Conservation (phyloP, 2,329 filamentous ascomycete species). For the Colletotrichum sp. region DNA sequence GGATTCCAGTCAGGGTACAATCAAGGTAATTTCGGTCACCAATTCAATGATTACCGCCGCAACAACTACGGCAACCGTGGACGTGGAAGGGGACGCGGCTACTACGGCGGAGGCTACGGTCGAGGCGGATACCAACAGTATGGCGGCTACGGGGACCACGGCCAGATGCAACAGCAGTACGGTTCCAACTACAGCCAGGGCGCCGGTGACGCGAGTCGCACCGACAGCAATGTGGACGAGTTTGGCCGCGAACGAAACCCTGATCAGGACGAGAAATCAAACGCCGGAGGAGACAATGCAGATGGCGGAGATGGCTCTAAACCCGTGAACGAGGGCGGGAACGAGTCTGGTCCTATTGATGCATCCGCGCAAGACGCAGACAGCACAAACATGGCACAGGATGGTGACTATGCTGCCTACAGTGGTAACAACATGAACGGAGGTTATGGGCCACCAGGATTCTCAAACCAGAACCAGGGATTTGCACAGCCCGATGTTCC, state of each 20-base stretch:
- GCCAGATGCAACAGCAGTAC: conserved; percentile 26
- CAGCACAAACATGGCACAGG: conserved; percentile 17
- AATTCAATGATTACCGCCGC: conserved; percentile 80
- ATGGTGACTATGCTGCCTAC: conserved; percentile 26
- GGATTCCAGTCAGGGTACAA: conserved; percentile 79
- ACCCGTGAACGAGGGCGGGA: conserved; percentile 23
- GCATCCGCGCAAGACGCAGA: conserved; percentile 30
- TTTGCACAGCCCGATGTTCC: conserved; percentile 48
- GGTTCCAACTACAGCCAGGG: conserved; percentile 21
- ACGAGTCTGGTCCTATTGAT: conserved; percentile 25
- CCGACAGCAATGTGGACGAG: conserved; percentile 40
- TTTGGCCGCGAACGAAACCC: conserved; percentile 37
- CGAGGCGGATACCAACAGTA: conserved; percentile 60
- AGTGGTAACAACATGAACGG: conserved; percentile 32
- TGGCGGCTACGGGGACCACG: conserved; percentile 40
- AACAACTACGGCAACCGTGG: conserved; percentile 71
- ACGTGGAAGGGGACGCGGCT: conserved; percentile 70
- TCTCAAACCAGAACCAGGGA: conserved; percentile 24
- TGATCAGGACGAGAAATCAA: conserved; percentile 3
- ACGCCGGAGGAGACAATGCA: conserved; percentile 1
- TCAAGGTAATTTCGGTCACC: conserved; percentile 83
- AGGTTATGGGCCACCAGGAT: conserved; percentile 17
- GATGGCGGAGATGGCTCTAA: conserved; percentile 2
- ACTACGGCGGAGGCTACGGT: conserved; percentile 56
- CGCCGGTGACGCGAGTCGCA: conserved; percentile 23